A percentile compares a stretch with the other conserved stretches of the same genome.
Conservation (phyloP, 1,139 yeast species). For the Protomyces lactucae-debilis region DNA sequence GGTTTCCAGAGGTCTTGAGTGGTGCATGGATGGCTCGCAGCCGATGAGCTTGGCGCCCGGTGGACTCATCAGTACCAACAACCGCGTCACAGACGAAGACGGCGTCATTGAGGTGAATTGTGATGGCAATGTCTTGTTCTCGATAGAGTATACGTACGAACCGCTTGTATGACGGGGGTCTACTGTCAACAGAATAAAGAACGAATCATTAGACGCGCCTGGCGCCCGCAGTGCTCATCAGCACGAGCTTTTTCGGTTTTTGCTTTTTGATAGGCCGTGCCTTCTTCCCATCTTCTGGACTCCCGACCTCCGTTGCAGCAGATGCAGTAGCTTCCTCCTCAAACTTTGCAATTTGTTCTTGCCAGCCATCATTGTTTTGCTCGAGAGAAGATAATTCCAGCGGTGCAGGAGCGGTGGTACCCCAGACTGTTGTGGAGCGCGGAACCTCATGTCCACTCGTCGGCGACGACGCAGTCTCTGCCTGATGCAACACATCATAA, state of each 20-base stretch:
- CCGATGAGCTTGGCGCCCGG: constrained; percentile 7
- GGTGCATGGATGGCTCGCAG: constrained; percentile 19
- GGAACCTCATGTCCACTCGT: background rate
- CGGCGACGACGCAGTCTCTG: constrained; percentile 1
- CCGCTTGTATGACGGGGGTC: background rate
- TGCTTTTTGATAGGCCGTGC: constrained; percentile 24
- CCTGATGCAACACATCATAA: constrained; percentile 13
- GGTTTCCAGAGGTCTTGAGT: constrained; percentile 10
- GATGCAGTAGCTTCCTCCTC: constrained; percentile 24
- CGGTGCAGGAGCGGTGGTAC: constrained; percentile 30
- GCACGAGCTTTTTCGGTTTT: constrained; percentile 32
- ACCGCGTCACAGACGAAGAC: constrained; percentile 9
- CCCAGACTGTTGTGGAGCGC: constrained; percentile 13
- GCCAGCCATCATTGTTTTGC: constrained; percentile 31
- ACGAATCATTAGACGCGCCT: background rate
- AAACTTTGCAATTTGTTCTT: constrained; percentile 28
- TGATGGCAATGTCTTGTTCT: constrained; percentile 10
- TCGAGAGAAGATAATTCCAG: background rate
- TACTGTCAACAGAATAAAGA: background rate
- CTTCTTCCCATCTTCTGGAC: constrained; percentile 3
- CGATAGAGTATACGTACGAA: background rate
- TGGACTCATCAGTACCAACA: constrained; percentile 13
- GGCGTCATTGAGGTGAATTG: background rate
- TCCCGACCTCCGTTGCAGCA: background rate
- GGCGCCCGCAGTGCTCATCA: constrained; percentile 32